phyloP scores from a whole-genome alignment of 306 rosid genomes.

The Oemleria cerasiformis region DNA sequence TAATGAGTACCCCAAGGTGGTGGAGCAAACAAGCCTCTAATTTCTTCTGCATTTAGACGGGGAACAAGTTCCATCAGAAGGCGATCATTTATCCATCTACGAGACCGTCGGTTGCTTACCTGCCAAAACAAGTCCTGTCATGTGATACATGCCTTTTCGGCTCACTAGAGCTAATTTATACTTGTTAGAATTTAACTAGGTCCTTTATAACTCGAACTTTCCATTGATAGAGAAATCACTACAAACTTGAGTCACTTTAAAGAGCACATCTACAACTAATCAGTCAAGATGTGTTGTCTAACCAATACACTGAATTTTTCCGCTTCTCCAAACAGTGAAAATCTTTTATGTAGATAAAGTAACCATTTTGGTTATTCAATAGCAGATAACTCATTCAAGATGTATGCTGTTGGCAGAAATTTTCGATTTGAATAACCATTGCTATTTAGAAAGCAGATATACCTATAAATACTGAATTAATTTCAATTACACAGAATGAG shows the following conservation, averaged over 20 bases:
- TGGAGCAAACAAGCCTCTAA: conserved; percentile 93
- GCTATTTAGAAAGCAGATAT: not conserved
- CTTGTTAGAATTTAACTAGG: too few species aligned
- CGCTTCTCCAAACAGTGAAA: not conserved
- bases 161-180: not conserved
- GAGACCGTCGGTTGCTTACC: conserved; percentile 81
- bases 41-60: conserved; percentile 79
- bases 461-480: not conserved
- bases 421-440: not conserved
- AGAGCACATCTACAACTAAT: too few species aligned
- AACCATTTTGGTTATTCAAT: not conserved
- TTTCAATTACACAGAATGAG: not conserved
- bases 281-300: not conserved
- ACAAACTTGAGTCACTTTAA: not conserved
- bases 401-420: not conserved
- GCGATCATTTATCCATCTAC: conserved; percentile 90
- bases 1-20: conserved; percentile 76
- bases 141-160: not conserved
- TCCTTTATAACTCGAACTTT: not conserved
- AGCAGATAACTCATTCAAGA: not conserved
- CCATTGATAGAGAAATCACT: not conserved
- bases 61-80: conserved; percentile 91
- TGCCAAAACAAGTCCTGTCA: conserved; percentile 19
- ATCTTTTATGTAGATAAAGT: not conserved
- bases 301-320: not conserved